These are phyloP conservation scores for Metarhizium brunneum DNA, from an alignment of 2,329 filamentous ascomycete species.

Conservation along the genomic window DNA sequence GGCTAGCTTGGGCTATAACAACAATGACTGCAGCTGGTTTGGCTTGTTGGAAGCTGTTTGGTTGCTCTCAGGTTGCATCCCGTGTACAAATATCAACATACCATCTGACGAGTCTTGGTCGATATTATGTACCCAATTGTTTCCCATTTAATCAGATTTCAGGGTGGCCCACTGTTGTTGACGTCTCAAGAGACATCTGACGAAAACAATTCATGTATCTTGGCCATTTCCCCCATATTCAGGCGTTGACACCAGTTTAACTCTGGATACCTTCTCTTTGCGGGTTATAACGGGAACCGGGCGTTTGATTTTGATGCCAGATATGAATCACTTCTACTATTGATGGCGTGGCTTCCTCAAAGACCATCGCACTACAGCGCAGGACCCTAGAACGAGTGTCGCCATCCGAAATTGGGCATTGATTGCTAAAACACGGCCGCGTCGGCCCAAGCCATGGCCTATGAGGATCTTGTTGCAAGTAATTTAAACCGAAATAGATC, in stretches of 20 bases:
- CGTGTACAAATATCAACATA: not conserved
- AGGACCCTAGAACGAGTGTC: not conserved
- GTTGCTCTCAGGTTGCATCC: not conserved
- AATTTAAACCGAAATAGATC: not conserved
- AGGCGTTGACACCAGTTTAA: not conserved
- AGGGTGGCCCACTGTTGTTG: not conserved
- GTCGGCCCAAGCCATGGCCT: not conserved
- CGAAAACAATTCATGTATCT: not conserved
- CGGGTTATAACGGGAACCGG: not conserved
- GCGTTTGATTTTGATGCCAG: not conserved
- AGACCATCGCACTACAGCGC: not conserved
- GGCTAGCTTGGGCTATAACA: not conserved
- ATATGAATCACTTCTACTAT: not conserved
- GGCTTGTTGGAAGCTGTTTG: not conserved
- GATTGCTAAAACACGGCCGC: no score
- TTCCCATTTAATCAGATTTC: not conserved
- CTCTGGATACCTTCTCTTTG: not conserved
- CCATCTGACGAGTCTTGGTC: not conserved
- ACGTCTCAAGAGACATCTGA: not conserved
- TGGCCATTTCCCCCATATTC: not conserved
- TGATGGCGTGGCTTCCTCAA: not conserved
- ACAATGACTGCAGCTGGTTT: not conserved
- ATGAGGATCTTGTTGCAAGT: not conserved
- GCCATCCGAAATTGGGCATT: not conserved
- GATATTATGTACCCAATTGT: not conserved